phyloP scores from a whole-genome alignment of 1,139 yeast genomes.

The Scheffersomyces illinoinensis region DNA sequence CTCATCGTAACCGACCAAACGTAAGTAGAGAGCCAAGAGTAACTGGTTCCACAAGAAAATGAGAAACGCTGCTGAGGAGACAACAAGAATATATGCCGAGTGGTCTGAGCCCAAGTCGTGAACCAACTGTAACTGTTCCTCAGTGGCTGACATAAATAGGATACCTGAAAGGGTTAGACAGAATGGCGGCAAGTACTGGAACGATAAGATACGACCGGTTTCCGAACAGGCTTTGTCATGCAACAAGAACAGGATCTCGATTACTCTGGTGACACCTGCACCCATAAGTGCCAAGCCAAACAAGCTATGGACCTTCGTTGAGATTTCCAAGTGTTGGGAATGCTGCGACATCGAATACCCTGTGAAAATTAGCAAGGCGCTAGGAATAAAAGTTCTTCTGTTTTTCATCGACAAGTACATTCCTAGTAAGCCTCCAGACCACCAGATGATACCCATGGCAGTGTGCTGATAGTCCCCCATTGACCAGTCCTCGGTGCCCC shows the following conservation, averaged over 20 bases:
- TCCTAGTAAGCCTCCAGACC: slow-evolving; percentile 91
- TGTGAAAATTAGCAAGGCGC: slow-evolving; percentile 76
- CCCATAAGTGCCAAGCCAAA: slow-evolving; percentile 80
- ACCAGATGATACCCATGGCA: slow-evolving; percentile 94
- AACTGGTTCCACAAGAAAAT: slow-evolving; percentile 66
- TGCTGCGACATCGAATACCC: slow-evolving; percentile 96
- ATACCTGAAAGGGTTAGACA: slow-evolving; percentile 77
- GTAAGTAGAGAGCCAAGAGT: slow-evolving; percentile 57
- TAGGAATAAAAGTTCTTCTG: slow-evolving; percentile 74
- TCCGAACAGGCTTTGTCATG: slow-evolving; percentile 51
- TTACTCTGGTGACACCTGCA: slow-evolving; percentile 72
- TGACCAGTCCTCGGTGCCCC: slow-evolving; percentile 86
- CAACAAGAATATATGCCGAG: slow-evolving; percentile 75
- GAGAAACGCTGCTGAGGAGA: slow-evolving; percentile 72
- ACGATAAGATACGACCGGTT: slow-evolving; percentile 55
- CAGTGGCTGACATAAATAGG: slow-evolving; percentile 88
- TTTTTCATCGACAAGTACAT: slow-evolving; percentile 68
- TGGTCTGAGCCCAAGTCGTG: slow-evolving; percentile 79
- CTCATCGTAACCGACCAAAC: slow-evolving; percentile 48
- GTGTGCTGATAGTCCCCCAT: slow-evolving; percentile 95
- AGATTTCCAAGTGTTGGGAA: slow-evolving; percentile 67
- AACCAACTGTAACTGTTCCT: slow-evolving; percentile 77
- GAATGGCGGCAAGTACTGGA: slow-evolving; percentile 84
- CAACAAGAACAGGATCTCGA: slow-evolving; percentile 75
- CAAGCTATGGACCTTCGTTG: slow-evolving; percentile 84